These are phyloP conservation scores for Myriangium duriaei DNA, from an alignment of 2,329 filamentous ascomycete genomes.

Conservation along the genomic window DNA sequence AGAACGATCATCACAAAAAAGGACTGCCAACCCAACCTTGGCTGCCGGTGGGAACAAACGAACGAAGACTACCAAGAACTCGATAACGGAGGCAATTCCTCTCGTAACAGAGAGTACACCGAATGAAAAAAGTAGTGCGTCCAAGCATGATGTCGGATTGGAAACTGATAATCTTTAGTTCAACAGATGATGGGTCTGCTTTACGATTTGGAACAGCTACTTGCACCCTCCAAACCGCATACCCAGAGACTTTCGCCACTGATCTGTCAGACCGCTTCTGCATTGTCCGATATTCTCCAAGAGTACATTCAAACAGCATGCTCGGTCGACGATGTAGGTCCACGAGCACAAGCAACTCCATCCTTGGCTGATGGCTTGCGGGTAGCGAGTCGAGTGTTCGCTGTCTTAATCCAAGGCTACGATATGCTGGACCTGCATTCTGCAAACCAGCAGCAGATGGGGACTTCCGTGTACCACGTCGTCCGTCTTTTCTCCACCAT, in stretches of 20 bases:
- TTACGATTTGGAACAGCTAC: not conserved
- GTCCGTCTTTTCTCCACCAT: not conserved
- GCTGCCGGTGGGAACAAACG: not conserved
- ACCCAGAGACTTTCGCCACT: not conserved
- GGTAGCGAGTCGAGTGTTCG: not conserved
- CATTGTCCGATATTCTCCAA: not conserved
- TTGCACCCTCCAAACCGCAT: not conserved
- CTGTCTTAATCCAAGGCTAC: not conserved
- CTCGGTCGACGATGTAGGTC: not conserved
- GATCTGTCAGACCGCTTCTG: not conserved
- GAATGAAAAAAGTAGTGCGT: no score
- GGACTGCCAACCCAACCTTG: not conserved
- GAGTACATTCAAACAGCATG: not conserved
- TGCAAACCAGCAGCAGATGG: not conserved
- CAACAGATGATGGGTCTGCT: not conserved
- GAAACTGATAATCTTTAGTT: no score
- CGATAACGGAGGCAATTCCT: no score
- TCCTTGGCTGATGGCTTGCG: not conserved
- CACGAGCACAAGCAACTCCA: no score
- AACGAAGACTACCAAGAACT: not conserved
- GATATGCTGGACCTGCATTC: slow-evolving; percentile 4
- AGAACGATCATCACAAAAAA: not conserved
- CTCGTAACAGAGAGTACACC: no score
- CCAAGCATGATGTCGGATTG: no score
- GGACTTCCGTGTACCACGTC: not conserved